phyloP scores from a whole-genome alignment of 805 yeast species.

The Clavispora asparagi region DNA sequence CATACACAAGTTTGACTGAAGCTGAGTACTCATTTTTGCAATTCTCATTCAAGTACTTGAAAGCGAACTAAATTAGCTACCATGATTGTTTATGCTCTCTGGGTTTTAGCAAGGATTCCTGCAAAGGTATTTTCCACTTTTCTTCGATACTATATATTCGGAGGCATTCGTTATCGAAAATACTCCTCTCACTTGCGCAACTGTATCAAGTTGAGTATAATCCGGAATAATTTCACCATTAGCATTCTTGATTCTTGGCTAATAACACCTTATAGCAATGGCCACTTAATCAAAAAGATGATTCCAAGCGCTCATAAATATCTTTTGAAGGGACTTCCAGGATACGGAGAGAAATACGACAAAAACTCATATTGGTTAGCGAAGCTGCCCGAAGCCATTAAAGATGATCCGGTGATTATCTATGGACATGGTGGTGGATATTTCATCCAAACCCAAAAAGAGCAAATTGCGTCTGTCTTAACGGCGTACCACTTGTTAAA shows the following conservation, averaged over 20 bases:
- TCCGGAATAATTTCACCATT: slow-evolving; percentile 9
- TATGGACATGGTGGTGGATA: slow-evolving; percentile 40
- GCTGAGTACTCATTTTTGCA: too few species aligned
- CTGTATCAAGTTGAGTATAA: slow-evolving; percentile 11
- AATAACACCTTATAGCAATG: slow-evolving; percentile 11
- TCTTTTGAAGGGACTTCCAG: slow-evolving; percentile 14
- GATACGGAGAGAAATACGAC: slow-evolving; percentile 30
- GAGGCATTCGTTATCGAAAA: slow-evolving; percentile 5
- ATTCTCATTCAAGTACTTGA: too few species aligned
- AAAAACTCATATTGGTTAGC: slow-evolving; percentile 30
- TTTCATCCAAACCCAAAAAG: slow-evolving; percentile 24
- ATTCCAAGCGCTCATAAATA: slow-evolving; percentile 6
- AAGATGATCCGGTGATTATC: slow-evolving; percentile 26
- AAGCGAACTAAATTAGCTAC: too few species aligned
- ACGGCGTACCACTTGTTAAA: slow-evolving; percentile 25
- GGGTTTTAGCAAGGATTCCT: too few species aligned
- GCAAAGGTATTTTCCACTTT: too few species aligned
- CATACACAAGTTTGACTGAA: too few species aligned
- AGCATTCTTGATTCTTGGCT: slow-evolving; percentile 9
- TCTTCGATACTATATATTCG: too few species aligned
- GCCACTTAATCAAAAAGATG: slow-evolving; percentile 7
- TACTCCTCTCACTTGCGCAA: slow-evolving; percentile 9
- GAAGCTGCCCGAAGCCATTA: slow-evolving; percentile 20
- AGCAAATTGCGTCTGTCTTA: slow-evolving; percentile 28
- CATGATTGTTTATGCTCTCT: too few species aligned